Evolutionary conservation across 768 basidiomycete species (phyloP).

Genomic region (Xerocomus brunneocitrinus): DNA sequence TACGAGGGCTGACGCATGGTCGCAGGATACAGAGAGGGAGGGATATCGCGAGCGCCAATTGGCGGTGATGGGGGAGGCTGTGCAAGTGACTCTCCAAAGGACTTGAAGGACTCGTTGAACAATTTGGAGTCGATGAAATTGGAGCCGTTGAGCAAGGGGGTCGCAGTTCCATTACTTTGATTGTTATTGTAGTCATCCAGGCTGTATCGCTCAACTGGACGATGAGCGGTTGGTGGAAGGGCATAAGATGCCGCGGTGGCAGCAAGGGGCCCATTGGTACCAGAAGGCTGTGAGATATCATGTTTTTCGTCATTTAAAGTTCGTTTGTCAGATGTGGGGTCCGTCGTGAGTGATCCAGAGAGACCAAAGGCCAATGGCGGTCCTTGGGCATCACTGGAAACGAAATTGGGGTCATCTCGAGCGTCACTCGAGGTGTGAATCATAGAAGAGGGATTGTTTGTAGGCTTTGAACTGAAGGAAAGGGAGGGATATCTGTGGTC

Average conservation of each 20-base stretch:
- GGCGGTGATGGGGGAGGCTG: constrained; percentile 24
- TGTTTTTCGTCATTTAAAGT: constrained; percentile 21
- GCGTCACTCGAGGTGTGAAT: constrained; percentile 25
- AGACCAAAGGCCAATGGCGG: constrained; percentile 11
- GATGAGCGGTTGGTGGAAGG: constrained; percentile 41
- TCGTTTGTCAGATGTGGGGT: constrained; percentile 22
- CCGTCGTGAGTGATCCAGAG: constrained; percentile 12
- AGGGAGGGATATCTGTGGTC: constrained; percentile 56
- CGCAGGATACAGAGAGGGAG: constrained; percentile 35
- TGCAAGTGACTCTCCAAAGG: constrained; percentile 26
- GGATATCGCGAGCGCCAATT: constrained; percentile 20
- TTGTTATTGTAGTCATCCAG: constrained; percentile 38
- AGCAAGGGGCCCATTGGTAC: constrained; percentile 19
- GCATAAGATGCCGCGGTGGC: constrained; percentile 41
- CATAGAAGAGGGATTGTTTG: constrained; percentile 28
- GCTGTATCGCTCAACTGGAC: constrained; percentile 50
- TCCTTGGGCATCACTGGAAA: constrained; percentile 11
- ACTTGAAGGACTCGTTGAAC: constrained; percentile 30
- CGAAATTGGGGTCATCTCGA: constrained; percentile 18
- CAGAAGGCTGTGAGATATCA: constrained; percentile 13
- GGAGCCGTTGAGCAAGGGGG: constrained; percentile 24
- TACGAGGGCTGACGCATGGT: constrained; percentile 46
- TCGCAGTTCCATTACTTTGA: constrained; percentile 14
- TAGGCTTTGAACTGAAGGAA: constrained; percentile 20
- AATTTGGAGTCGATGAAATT: constrained; percentile 25